phyloP scores from a whole-genome alignment of 805 yeast genomes.

The Wickerhamomyces tratensis region DNA sequence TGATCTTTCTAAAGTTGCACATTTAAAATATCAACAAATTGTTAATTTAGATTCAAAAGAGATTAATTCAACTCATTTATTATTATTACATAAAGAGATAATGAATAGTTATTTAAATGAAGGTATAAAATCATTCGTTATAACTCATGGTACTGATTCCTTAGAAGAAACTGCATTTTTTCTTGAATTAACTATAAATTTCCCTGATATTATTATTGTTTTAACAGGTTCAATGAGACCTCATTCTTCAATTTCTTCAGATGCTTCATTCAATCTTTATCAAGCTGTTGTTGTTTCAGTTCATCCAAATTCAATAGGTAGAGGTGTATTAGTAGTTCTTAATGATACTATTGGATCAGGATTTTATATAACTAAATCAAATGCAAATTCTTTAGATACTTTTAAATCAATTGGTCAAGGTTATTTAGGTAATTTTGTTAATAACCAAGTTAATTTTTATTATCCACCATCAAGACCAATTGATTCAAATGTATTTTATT shows the following conservation, averaged over 20 bases:
- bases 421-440: constrained; percentile 59
- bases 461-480: constrained; percentile 54
- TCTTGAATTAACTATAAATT: constrained; percentile 36
- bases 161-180: constrained; percentile 62
- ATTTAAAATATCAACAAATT: constrained; percentile 52
- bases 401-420: constrained; percentile 64
- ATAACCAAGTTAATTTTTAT: constrained; percentile 54
- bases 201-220: constrained; percentile 47
- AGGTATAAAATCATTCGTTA: constrained; percentile 47
- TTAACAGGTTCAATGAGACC: constrained; percentile 73
- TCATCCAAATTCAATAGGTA: constrained; percentile 34
- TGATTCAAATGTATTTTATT: constrained; percentile 16
- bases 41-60: constrained; percentile 55
- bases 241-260: constrained; percentile 58
- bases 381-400: constrained; percentile 62
- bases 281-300: constrained; percentile 63
- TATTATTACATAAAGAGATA: constrained; percentile 36
- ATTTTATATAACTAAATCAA: constrained; percentile 59
- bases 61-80: constrained; percentile 35
- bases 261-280: constrained; percentile 64
- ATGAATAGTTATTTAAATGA: constrained; percentile 29
- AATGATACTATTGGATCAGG: constrained; percentile 66
- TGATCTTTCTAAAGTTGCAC: constrained; percentile 42
- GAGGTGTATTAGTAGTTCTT: constrained; percentile 56
- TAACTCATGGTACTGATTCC: constrained; percentile 67